Conservation (phyloP, 768 basidiomycete genomes). For the Chlorophyllum brunneum region DNA sequence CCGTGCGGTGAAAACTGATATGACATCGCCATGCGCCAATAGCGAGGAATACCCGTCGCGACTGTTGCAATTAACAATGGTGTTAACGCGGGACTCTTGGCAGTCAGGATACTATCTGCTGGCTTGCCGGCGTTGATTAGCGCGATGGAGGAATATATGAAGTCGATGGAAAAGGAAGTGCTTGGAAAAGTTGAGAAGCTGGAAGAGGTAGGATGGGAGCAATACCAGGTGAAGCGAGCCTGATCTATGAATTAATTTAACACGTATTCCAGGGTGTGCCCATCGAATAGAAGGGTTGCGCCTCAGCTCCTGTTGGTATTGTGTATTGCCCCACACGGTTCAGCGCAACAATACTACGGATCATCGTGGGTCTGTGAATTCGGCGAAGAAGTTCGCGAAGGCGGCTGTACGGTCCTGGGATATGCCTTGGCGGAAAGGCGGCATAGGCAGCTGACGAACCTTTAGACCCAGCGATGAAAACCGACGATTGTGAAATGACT, state of each 20-base stretch:
- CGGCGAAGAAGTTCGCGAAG: too few species aligned
- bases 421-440: too few species aligned
- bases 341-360: too few species aligned
- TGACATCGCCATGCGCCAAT: neutral
- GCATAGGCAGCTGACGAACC: too few species aligned
- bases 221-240: slow-evolving; percentile 49
- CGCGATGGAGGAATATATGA: slow-evolving; percentile 74
- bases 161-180: slow-evolving; percentile 69
- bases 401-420: too few species aligned
- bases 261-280: too few species aligned
- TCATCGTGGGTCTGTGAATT: too few species aligned
- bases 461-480: too few species aligned
- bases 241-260: slow-evolving; percentile 6
- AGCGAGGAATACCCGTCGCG: slow-evolving; percentile 96
- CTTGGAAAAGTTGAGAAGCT: slow-evolving; percentile 73
- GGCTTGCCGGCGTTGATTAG: slow-evolving; percentile 62
- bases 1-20: neutral
- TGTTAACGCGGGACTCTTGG: slow-evolving; percentile 89
- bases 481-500: too few species aligned
- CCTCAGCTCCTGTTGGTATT: neutral
- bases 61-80: slow-evolving; percentile 97
- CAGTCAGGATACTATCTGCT: slow-evolving; percentile 82
- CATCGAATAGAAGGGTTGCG: neutral
- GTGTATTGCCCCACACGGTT: too few species aligned
- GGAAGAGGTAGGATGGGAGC: slow-evolving; percentile 81